Evolutionary conservation across 352 stramenopile species (phyloP), one percentile per base, ranked within the genome.

Genomic region (Elongisporangium anandrum): DNA sequence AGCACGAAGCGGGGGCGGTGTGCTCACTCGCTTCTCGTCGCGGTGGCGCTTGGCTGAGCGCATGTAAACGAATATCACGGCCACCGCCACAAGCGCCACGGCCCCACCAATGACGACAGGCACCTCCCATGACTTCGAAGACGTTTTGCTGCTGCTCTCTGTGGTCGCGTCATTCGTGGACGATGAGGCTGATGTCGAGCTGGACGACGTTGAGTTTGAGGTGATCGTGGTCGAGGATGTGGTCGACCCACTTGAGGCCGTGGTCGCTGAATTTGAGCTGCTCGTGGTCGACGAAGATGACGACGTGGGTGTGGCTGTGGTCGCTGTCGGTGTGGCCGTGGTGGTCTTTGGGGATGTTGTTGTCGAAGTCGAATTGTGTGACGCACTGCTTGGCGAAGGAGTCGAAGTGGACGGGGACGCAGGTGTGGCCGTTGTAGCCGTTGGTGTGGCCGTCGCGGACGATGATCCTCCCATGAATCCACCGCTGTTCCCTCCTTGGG

Each of bases 21-120:
- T 41, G 9, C 29, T 41, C 29, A 41, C 29, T 8, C 9, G 29
- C 2, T 80, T 65, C 9, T 75, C 73, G 1, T 83, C 65, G 10
- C 76, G 59, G 6, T 69, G 60, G 2, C 66, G 69, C 17, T 56
- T 55, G 0, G 73, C 71, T 19, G 57, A 56, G 48, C 75, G 78
- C 20, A 77, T 65, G 60, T 85, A 88, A 24, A 90, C 69, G 59
- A 90, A 81, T 9, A 87, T 45, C 2, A 72, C 72, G 1, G 64
- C 62, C 21, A 64, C 61, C 17, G 88, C 56, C 17, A 87, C 78
- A 0, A 73, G 56, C 0, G 65, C 70, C 16, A 87, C 74, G 2
- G 75, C 72, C 9, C 66, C 66, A 0, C 68, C 80, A 50, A 87
- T 75, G 47, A 87, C 73, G 16, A 85, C 49, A 2, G 65, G 73